Evolutionary conservation across 345 rosid species (phyloP).

Genomic region (Populus tremula): DNA sequence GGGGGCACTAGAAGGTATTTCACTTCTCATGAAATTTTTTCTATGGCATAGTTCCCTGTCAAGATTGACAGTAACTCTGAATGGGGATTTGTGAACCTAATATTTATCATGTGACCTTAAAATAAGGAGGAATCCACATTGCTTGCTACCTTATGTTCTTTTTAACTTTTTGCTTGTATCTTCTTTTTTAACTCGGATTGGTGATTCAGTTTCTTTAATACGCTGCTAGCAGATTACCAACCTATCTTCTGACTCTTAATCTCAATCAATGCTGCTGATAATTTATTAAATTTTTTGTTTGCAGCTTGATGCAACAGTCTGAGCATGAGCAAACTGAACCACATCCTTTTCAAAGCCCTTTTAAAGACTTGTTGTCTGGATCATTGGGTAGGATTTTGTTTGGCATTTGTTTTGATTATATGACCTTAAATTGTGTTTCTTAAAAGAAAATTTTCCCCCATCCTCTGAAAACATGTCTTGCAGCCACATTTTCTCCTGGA

Average conservation of each 20-base stretch:
- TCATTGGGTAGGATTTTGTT: conserved; percentile 44
- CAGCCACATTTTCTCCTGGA: conserved; percentile 41
- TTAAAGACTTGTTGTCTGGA: conserved; percentile 42
- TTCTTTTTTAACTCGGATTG: neutral
- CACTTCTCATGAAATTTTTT: neutral
- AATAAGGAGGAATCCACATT: conserved; percentile 1
- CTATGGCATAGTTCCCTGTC: neutral
- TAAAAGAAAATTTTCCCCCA: neutral
- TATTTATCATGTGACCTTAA: neutral
- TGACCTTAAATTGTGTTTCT: conserved; percentile 13
- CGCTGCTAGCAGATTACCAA: conserved; percentile 4
- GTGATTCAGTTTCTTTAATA: conserved; percentile 6
- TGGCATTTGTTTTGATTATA: conserved; percentile 5
- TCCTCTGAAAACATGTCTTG: conserved; percentile 25
- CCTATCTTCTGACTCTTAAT: neutral
- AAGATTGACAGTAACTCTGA: neutral
- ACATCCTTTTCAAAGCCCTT: conserved; percentile 38
- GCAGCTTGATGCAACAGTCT: conserved; percentile 46
- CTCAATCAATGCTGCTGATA: neutral
- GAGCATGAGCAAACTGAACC: conserved; percentile 53
- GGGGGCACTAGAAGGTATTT: conserved; percentile 24
- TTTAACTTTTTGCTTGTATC: neutral
- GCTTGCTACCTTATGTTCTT: neutral
- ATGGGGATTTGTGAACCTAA: neutral
- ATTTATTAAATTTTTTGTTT: conserved; percentile 10